Evolutionary conservation across 305 asterid genomes (phyloP).

Genomic region (Fraxinus greggii): DNA sequence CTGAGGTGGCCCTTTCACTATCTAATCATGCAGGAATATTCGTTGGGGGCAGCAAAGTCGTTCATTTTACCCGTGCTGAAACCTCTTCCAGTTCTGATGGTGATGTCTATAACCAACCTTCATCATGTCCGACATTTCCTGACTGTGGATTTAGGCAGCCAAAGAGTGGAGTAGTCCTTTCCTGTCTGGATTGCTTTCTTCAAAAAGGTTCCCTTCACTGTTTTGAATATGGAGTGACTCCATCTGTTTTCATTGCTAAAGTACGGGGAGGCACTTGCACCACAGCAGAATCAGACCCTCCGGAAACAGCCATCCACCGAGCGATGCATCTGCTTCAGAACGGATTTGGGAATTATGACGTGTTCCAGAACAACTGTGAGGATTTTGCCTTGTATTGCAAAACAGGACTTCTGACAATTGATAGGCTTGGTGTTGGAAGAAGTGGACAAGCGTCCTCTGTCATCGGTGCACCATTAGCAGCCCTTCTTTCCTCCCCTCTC

Average conservation of each 20-base stretch:
- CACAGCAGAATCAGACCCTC: constrained; percentile 66
- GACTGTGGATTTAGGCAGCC: constrained; percentile 89
- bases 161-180: constrained; percentile 67
- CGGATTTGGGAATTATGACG: constrained; percentile 81
- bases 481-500: constrained; percentile 78
- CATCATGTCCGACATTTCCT: constrained; percentile 61
- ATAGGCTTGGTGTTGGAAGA: constrained; percentile 73
- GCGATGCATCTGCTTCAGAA: constrained; percentile 82
- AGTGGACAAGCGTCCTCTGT: constrained; percentile 92
- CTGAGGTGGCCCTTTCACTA: constrained; percentile 5
- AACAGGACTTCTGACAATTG: constrained; percentile 78
- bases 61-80: constrained; percentile 70
- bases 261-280: constrained; percentile 96
- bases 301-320: constrained; percentile 57
- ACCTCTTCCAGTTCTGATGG: constrained; percentile 36
- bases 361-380: constrained; percentile 90
- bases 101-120: constrained; percentile 31
- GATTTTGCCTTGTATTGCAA: constrained; percentile 89
- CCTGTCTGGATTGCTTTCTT: constrained; percentile 89
- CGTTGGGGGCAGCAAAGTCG: constrained; percentile 90
- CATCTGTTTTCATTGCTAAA: constrained; percentile 74
- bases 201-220: constrained; percentile 60
- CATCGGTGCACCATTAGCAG: constrained; percentile 89
- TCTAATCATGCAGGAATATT: constrained; percentile 55
- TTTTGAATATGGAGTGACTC: constrained; percentile 70